These are phyloP conservation scores for Penicillium bovifimosum DNA, from an alignment of 495 filamentous ascomycete genomes.

Conservation along the genomic window DNA sequence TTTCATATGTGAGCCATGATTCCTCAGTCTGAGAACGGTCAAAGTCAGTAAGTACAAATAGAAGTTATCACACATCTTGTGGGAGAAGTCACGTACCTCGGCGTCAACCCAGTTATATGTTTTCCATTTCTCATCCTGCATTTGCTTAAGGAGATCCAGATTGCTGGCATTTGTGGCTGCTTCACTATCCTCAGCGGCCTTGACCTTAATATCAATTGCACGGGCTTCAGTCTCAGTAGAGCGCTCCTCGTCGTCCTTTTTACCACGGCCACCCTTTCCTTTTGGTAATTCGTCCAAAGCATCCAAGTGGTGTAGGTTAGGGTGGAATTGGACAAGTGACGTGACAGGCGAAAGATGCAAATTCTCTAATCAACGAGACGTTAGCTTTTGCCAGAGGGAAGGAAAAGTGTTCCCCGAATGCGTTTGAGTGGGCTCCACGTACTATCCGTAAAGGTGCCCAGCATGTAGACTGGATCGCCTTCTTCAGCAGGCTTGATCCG, in stretches of 20 bases:
- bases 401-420: background rate
- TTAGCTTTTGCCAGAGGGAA: conserved; percentile 5
- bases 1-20: conserved; percentile 56
- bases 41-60: conserved; percentile 13
- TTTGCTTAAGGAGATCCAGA: conserved; percentile 49
- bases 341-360: conserved; percentile 63
- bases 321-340: conserved; percentile 66
- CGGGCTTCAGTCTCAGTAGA: conserved; percentile 49
- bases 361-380: conserved; percentile 42
- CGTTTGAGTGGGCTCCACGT: conserved; percentile 19
- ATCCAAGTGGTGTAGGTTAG: conserved; percentile 72
- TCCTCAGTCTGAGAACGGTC: conserved; percentile 44
- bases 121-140: conserved; percentile 66
- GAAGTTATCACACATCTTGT: background rate
- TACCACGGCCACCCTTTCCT: conserved; percentile 28
- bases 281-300: conserved; percentile 51
- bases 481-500: conserved; percentile 54
- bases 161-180: conserved; percentile 44
- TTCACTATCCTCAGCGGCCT: conserved; percentile 54
- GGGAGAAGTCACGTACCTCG: conserved; percentile 40
- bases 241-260: conserved; percentile 44
- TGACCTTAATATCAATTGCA: conserved; percentile 63
- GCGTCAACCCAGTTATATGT: conserved; percentile 62
- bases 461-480: conserved; percentile 62
- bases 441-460: conserved; percentile 64